Conservation (phyloP, 148 eudicot species). For the Rhododendron griersonianum region DNA sequence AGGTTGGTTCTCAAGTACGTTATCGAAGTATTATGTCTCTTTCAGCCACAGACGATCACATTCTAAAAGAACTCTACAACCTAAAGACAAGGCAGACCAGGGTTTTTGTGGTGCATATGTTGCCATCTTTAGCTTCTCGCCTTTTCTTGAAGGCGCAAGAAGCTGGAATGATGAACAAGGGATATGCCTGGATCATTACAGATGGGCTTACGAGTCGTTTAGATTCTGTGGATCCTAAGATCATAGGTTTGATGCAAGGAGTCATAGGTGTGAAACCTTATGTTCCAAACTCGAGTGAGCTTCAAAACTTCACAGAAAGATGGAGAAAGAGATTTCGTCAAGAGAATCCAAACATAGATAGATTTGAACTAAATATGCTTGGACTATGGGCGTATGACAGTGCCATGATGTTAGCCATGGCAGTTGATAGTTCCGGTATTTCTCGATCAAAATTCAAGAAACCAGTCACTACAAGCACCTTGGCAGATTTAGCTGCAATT, state of each 20-base stretch:
- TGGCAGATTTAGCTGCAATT: slow-evolving; percentile 33
- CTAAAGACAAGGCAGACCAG: slow-evolving; percentile 50
- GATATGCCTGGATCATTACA: slow-evolving; percentile 69
- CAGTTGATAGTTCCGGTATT: slow-evolving; percentile 28
- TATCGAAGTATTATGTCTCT: neutral
- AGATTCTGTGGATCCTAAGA: slow-evolving; percentile 23
- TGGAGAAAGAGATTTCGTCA: slow-evolving; percentile 37
- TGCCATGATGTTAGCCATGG: slow-evolving; percentile 48
- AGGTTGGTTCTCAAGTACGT: neutral
- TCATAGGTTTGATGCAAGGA: slow-evolving; percentile 53
- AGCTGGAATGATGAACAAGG: slow-evolving; percentile 62
- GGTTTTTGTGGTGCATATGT: slow-evolving; percentile 70
- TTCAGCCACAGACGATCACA: slow-evolving; percentile 34
- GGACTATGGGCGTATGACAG: slow-evolving; percentile 69
- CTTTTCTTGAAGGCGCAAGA: slow-evolving; percentile 40
- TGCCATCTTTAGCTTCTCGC: slow-evolving; percentile 33
- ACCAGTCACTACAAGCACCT: neutral
- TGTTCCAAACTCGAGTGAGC: slow-evolving; percentile 27
- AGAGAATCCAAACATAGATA: slow-evolving; percentile 34
- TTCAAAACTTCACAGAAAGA: slow-evolving; percentile 23
- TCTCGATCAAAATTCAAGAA: slow-evolving; percentile 19
- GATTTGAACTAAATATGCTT: slow-evolving; percentile 25
- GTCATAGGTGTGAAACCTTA: slow-evolving; percentile 59
- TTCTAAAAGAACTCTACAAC: slow-evolving; percentile 43
- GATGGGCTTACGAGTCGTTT: slow-evolving; percentile 41